A percentile compares a stretch with the other conserved stretches of the same genome.
phyloP scores from a whole-genome alignment of 2,329 filamentous ascomycete genomes.

The Arthroderma sp. region DNA sequence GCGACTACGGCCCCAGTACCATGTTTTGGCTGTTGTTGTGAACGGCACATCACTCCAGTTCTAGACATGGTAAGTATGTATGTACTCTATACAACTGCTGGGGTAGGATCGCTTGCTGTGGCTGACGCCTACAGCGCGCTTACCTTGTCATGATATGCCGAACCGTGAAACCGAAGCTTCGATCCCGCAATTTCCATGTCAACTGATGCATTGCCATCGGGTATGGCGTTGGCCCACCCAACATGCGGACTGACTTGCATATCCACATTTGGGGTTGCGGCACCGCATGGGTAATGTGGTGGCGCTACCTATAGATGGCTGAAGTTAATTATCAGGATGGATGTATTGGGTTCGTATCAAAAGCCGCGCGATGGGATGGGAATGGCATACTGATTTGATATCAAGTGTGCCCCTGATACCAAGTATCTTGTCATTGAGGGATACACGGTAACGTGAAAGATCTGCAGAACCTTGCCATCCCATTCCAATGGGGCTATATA shows the following conservation, averaged over 20 bases:
- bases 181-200: constrained; percentile 23
- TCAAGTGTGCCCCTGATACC: constrained; percentile 13
- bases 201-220: constrained; percentile 25
- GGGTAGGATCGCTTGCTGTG: background rate
- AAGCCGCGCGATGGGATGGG: background rate
- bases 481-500: constrained; percentile 11
- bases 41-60: constrained; percentile 36
- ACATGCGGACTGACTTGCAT: constrained; percentile 25
- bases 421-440: constrained; percentile 7
- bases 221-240: constrained; percentile 31
- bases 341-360: background rate
- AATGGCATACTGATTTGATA: constrained; percentile 9
- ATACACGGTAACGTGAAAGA: constrained; percentile 12
- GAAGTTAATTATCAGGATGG: background rate
- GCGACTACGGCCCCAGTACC: constrained; percentile 37
- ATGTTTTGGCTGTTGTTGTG: constrained; percentile 21
- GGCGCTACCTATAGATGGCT: background rate
- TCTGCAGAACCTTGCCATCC: constrained; percentile 12
- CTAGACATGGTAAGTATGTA: constrained; percentile 15
- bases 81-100: background rate
- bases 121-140: background rate
- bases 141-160: constrained; percentile 38
- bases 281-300: constrained; percentile 8
- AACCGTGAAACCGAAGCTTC: constrained; percentile 25
- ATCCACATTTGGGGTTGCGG: background rate